phyloP scores from a whole-genome alignment of 805 yeast genomes.

The Sugiyamaella valdiviana region DNA sequence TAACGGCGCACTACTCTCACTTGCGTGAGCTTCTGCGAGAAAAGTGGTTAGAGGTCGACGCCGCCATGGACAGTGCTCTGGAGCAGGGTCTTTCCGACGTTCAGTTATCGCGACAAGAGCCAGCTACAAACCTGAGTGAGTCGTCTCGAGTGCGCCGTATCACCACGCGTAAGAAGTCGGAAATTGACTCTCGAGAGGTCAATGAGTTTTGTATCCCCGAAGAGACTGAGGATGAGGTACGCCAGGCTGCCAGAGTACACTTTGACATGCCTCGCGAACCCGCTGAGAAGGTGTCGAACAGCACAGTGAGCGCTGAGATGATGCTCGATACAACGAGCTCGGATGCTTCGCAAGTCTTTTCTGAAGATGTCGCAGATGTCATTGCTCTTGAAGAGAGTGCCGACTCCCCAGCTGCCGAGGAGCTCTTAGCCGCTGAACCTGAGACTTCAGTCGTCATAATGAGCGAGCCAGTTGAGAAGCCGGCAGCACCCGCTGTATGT shows the following conservation, averaged over 20 bases:
- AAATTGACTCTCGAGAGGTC: not conserved
- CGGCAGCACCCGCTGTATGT: too few relatives aligned
- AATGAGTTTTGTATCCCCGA: conserved; percentile 9
- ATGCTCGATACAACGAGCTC: not conserved
- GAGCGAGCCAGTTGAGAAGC: too few relatives aligned
- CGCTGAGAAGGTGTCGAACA: not conserved
- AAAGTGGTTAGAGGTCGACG: conserved; percentile 14
- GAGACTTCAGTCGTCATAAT: too few relatives aligned
- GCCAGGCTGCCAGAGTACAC: not conserved
- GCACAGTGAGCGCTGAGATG: not conserved
- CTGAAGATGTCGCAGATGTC: too few relatives aligned
- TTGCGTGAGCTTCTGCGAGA: conserved; percentile 9
- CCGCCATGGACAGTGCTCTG: conserved; percentile 2
- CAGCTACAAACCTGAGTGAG: not conserved
- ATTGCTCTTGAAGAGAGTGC: too few relatives aligned
- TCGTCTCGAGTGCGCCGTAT: not conserved
- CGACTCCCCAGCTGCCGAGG: too few relatives aligned
- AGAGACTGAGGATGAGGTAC: conserved; percentile 10
- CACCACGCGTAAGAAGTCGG: conserved; percentile 5
- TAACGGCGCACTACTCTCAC: not conserved
- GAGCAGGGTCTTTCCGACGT: not conserved
- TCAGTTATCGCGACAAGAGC: not conserved
- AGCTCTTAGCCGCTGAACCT: too few relatives aligned
- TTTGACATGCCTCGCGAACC: not conserved
- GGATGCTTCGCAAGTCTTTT: too few relatives aligned